phyloP scores from a whole-genome alignment of 805 yeast genomes.

The Candida suzukii region DNA sequence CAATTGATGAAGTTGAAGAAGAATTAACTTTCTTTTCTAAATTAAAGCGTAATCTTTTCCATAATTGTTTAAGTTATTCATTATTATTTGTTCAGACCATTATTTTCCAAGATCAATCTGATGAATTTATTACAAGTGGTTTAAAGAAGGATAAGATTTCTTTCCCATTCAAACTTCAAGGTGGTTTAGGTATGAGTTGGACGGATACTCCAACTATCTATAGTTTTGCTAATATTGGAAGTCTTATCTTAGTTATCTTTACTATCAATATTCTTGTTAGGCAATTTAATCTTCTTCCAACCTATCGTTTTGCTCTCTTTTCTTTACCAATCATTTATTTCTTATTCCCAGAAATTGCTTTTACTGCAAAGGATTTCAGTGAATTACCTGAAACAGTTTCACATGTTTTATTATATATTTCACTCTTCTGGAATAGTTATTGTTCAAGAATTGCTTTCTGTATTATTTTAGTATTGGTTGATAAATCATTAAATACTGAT shows the following conservation, averaged over 20 bases:
- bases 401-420: background rate
- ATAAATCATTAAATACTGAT: background rate
- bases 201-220: background rate
- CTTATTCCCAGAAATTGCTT: constrained; percentile 1
- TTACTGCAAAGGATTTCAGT: background rate
- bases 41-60: background rate
- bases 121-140: background rate
- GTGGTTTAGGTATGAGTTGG: constrained; percentile 3
- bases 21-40: background rate
- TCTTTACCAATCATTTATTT: background rate
- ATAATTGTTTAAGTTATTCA: background rate
- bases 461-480: background rate
- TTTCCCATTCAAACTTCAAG: constrained; percentile 1
- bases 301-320: background rate
- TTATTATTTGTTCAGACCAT: background rate
- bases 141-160: background rate
- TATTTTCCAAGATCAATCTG: background rate
- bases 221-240: background rate
- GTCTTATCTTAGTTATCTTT: background rate
- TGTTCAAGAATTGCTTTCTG: background rate
- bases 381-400: background rate
- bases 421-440: background rate
- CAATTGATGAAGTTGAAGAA: background rate
- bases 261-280: background rate
- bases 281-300: background rate